These are phyloP conservation scores for Scutellaria galericulata DNA, from an alignment of 257 asterid genomes.

Conservation along the genomic window DNA sequence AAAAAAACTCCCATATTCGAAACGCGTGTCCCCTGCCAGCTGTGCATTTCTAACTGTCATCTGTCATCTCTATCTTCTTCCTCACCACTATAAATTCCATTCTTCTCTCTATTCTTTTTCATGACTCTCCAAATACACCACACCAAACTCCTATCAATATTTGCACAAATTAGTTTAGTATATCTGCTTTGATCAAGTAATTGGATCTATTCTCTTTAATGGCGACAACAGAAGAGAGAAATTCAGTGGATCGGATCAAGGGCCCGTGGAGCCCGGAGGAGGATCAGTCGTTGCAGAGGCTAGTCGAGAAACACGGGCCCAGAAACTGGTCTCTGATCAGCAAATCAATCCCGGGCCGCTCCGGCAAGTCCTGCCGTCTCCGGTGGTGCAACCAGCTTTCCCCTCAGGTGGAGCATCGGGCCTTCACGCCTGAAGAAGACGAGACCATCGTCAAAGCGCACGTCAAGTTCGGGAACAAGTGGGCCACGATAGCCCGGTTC, in stretches of 20 bases:
- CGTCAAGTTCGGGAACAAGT: slow-evolving; percentile 43
- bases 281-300: slow-evolving; percentile 42
- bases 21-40: slow-evolving; percentile 72
- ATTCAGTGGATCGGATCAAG: slow-evolving; percentile 46
- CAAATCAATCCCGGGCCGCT: slow-evolving; percentile 49
- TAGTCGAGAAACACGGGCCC: slow-evolving; percentile 51
- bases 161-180: too few relatives aligned
- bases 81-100: slow-evolving; percentile 40
- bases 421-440: slow-evolving; percentile 44
- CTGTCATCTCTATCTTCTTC: slow-evolving; percentile 56
- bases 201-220: slow-evolving; percentile 4
- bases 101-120: slow-evolving; percentile 22
- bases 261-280: slow-evolving; percentile 53
- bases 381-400: slow-evolving; percentile 60
- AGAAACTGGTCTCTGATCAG: slow-evolving; percentile 52
- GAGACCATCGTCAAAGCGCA: slow-evolving; percentile 45
- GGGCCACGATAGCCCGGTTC: slow-evolving; percentile 44
- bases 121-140: slow-evolving; percentile 23
- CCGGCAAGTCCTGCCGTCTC: slow-evolving; percentile 54
- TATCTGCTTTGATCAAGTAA: background rate
- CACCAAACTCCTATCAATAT: background rate
- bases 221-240: slow-evolving; percentile 43
- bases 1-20: background rate
- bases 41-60: slow-evolving; percentile 54
- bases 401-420: slow-evolving; percentile 52